Evolutionary conservation across 2,329 filamentous ascomycete genomes (phyloP), one percentile per base, ranked within the genome.

Genomic region (Aspergillus sp.): DNA sequence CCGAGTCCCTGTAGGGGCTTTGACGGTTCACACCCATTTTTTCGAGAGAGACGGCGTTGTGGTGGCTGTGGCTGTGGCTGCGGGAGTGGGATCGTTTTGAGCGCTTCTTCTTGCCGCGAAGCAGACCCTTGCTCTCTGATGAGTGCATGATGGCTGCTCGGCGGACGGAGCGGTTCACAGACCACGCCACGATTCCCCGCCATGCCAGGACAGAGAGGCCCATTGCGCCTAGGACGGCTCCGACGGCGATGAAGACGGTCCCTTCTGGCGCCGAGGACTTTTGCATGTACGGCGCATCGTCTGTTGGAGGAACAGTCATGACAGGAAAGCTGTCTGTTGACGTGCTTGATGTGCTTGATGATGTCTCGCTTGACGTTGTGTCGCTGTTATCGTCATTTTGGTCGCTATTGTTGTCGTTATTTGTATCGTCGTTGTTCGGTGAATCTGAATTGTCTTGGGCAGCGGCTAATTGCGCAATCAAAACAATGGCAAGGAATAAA

Each of bases 161-260:
- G 71, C 90, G 90, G 58, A 98, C 93, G 37, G 90, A 95, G 58
- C 93, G 90, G 75, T 97, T 93, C 58, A 99, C 85, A 43, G 93
- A 89, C 84, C 91, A 96, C 59, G 90, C 92, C 58, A 97, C 87
- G 56, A 97, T 84, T 51, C 83, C 88, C 60, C 93, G 90, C 95
- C 95, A 99, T 57, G 89, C 82, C 12, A 99, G 82, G 45, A 98
- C 85, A n/a, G 87, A 87, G 8, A 91, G 79, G 11, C 87, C 91
- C 62, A 97, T 85, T 64, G 92, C 88, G 15, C 91, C 95, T 6
- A 99, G 84, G 27, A 91, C 88, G 25, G 92, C 90, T 46, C 95
- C 95, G 1, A 98, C 95, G 21, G 87, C 89, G 68, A 99, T 99
- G 78, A 99, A 99, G 58, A 99, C 89, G 4, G 93, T 97, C 55